A percentile compares a stretch with the other conserved stretches of the same genome.
phyloP scores from a whole-genome alignment of 495 filamentous ascomycete genomes.

The Oleoguttula mirabilis region DNA sequence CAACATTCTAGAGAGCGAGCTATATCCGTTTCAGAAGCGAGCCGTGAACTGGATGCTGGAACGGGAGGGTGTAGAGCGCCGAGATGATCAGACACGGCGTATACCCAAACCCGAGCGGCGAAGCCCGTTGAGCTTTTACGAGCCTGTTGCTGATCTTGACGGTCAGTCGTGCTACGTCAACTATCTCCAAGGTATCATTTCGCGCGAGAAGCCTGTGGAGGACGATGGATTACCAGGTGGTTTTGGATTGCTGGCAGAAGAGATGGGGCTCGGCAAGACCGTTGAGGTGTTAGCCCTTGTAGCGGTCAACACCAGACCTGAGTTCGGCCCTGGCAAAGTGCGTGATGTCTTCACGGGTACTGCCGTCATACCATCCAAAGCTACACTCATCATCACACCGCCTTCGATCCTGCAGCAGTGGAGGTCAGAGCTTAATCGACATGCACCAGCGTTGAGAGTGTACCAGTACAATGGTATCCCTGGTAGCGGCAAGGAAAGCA shows the following conservation, averaged over 20 bases:
- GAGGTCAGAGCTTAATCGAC: slow-evolving; percentile 61
- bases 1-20: slow-evolving; percentile 35
- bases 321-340: slow-evolving; percentile 24
- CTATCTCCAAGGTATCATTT: slow-evolving; percentile 50
- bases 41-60: slow-evolving; percentile 58
- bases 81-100: slow-evolving; percentile 1
- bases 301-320: slow-evolving; percentile 39
- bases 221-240: slow-evolving; percentile 39
- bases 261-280: slow-evolving; percentile 96
- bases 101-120: neutral
- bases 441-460: slow-evolving; percentile 50
- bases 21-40: slow-evolving; percentile 63
- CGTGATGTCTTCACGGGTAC: slow-evolving; percentile 26
- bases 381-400: slow-evolving; percentile 83
- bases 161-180: slow-evolving; percentile 47
- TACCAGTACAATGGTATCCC: slow-evolving; percentile 33
- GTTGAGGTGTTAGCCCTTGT: slow-evolving; percentile 77
- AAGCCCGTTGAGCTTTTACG: slow-evolving; percentile 30
- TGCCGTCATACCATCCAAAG: slow-evolving; percentile 37
- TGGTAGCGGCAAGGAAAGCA: slow-evolving; percentile 21
- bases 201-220: slow-evolving; percentile 34
- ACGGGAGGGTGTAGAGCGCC: slow-evolving; percentile 38
- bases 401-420: slow-evolving; percentile 74
- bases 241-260: slow-evolving; percentile 72
- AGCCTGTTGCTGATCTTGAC: slow-evolving; percentile 34